phyloP scores from a whole-genome alignment of 2,329 filamentous ascomycete genomes.

The Aspergillus flavus region DNA sequence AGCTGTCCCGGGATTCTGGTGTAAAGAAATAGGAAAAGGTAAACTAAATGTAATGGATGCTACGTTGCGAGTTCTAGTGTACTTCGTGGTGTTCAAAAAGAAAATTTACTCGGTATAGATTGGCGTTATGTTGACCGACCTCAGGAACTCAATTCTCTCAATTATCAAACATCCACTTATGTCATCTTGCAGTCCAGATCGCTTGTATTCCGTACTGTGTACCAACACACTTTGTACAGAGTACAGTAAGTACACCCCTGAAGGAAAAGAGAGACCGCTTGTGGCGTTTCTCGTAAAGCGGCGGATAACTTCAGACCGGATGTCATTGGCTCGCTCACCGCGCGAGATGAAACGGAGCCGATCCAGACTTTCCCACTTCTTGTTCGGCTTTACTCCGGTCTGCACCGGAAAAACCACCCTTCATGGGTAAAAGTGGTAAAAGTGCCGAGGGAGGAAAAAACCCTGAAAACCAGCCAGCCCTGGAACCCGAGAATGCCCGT shows the following conservation, averaged over 20 bases:
- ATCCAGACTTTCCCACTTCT: slow-evolving; percentile 25
- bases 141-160: neutral
- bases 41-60: neutral
- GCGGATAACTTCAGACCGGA: neutral
- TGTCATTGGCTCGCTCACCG: neutral
- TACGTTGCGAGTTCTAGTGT: neutral
- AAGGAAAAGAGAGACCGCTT: neutral
- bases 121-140: neutral
- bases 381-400: slow-evolving; percentile 23
- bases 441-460: slow-evolving; percentile 19
- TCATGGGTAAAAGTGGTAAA: slow-evolving; percentile 11
- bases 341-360: slow-evolving; percentile 13
- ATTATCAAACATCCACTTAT: neutral
- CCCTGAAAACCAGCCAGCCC: neutral
- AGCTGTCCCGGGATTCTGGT: neutral
- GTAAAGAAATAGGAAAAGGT: neutral
- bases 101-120: neutral
- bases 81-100: neutral
- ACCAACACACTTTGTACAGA: too few species aligned
- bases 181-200: neutral
- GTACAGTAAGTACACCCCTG: neutral
- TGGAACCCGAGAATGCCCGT: slow-evolving; percentile 10
- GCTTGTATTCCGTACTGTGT: neutral
- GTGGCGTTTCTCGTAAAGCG: neutral
- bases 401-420: slow-evolving; percentile 4